Evolutionary conservation across 169 alveolate species (phyloP).

Genomic region (Cryptosporidium bovis): DNA sequence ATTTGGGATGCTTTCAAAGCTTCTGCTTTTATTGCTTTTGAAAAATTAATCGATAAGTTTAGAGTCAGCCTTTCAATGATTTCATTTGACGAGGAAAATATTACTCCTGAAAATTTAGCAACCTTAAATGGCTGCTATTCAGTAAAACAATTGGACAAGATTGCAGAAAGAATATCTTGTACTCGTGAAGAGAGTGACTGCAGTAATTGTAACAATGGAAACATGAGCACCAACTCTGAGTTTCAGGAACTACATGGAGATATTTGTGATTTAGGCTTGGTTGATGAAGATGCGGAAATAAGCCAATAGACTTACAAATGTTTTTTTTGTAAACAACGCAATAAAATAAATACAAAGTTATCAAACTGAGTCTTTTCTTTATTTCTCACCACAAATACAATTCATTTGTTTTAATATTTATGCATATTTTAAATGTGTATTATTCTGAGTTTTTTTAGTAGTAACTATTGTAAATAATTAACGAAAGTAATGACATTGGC

Average conservation of each 20-base stretch:
- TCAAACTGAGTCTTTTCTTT: too few species aligned
- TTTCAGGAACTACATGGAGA: background rate
- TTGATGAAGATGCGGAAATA: background rate
- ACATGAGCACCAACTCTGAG: background rate
- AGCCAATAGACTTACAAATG: background rate
- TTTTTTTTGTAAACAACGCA: background rate
- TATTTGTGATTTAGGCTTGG: conserved; percentile 43
- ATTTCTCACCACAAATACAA: too few species aligned
- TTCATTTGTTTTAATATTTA: too few species aligned
- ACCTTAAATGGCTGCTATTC: conserved; percentile 51
- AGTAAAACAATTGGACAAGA: conserved; percentile 17
- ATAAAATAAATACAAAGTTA: too few species aligned
- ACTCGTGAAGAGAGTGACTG: background rate
- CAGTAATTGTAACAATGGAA: background rate
- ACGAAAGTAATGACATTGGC: too few species aligned
- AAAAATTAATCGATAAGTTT: conserved; percentile 4
- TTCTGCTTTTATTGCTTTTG: conserved; percentile 33
- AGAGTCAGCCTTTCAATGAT: background rate
- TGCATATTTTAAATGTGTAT: too few species aligned
- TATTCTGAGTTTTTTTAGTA: too few species aligned
- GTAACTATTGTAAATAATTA: too few species aligned
- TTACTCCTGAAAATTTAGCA: background rate
- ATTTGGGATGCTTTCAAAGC: conserved; percentile 62
- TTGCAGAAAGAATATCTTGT: conserved; percentile 41
- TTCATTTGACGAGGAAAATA: background rate